Base-by-base conservation (phyloP, 2,329 filamentous ascomycete species). In the Calonectria hawksworthii region DNA sequence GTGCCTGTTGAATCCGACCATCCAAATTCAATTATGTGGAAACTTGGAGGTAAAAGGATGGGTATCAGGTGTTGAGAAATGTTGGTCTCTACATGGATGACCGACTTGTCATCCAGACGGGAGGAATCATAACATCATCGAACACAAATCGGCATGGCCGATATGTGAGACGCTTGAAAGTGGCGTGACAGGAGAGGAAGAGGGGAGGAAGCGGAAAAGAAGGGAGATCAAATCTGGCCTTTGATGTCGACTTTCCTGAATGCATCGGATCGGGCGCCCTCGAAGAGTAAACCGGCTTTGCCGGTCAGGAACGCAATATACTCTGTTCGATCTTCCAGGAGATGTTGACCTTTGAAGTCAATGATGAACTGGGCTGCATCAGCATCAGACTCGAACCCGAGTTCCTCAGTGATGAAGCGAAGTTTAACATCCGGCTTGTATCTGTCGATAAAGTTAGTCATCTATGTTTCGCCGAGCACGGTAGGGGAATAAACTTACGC, bases 161-260 rank as follows among this genome's bases (percentile, higher is more conserved):
- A 32, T 63, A 56, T 47, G 68, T 54, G 69, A 80, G 72, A 77
- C 70, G 32, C 69, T 63, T 68, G 10, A 72, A 30, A 23, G 68
- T 69, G 26, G 72, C 50, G 73, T 73, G 64, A 52, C 51, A 64
- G 41, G 41, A 66, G 36, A 69, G 54, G 14, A 68, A 65, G 38
- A 11, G 54, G 65, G 64, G 21, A 72, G 34, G 38, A 74, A 50
- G 69, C 56, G 52, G 34, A 72, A 68, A 44, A 52, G 72, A 68
- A 74, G 50, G 54, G 47, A 68, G 65, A 72, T 93, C 88, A 97
- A 83, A 98, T 98, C 87, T 99, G 96, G 83, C 96, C 96, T 88
- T 99, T 98, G 89, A 99, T 98, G 87, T 99, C 96, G 89, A 99
- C 94, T 83, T 93, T 93, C 83, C 92, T 91, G 86, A 98, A 98